phyloP scores from a whole-genome alignment of 495 filamentous ascomycete species.

The Podospora pseudopauciseta region DNA sequence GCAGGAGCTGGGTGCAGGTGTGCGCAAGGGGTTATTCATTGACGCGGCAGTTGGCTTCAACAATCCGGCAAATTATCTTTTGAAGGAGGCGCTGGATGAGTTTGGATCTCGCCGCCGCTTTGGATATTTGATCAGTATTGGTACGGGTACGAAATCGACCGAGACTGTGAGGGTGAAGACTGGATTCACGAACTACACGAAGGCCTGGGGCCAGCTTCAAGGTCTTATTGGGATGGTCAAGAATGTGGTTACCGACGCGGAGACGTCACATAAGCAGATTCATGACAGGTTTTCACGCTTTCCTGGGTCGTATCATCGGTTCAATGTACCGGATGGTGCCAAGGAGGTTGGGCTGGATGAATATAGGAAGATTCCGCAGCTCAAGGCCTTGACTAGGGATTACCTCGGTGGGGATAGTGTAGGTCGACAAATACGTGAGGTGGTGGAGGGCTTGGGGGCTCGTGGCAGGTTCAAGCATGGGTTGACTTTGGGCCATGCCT shows the following conservation, averaged over 20 bases:
- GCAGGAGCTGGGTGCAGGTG: neutral
- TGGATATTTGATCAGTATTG: conserved; percentile 21
- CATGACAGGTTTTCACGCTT: too few relatives aligned
- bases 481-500: too few relatives aligned
- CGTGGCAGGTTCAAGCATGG: too few relatives aligned
- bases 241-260: too few relatives aligned
- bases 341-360: conserved; percentile 56
- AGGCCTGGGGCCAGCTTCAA: too few relatives aligned
- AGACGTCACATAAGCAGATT: too few relatives aligned
- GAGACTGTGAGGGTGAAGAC: neutral
- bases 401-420: conserved; percentile 12
- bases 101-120: conserved; percentile 9
- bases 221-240: too few relatives aligned
- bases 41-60: conserved; percentile 32
- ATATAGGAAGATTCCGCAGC: conserved; percentile 18
- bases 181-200: too few relatives aligned
- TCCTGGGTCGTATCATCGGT: conserved; percentile 19
- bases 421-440: too few relatives aligned
- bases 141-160: conserved; percentile 12
- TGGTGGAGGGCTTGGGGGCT: too few relatives aligned
- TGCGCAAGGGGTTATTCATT: conserved; percentile 16
- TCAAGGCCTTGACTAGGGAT: conserved; percentile 15
- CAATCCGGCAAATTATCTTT: conserved; percentile 22
- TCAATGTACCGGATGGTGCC: conserved; percentile 57
- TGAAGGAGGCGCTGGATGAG: conserved; percentile 18